Evolutionary conservation across 345 rosid genomes (phyloP).

Genomic region (Ailanthus altissimus): DNA sequence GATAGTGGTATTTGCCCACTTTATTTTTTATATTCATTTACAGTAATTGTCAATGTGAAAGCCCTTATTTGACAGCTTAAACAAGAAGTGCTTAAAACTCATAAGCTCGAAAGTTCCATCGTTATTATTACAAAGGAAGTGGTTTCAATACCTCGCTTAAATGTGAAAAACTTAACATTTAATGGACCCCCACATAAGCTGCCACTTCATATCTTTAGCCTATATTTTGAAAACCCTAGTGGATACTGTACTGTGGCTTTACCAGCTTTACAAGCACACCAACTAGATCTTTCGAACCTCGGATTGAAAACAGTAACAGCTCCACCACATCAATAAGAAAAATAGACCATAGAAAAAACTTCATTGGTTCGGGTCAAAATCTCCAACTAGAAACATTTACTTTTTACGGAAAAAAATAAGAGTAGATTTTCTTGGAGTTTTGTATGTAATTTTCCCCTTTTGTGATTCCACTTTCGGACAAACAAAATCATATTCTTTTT

Average conservation of each 20-base stretch:
- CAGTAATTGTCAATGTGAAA: neutral
- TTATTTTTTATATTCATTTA: neutral
- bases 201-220: slow-evolving; percentile 8
- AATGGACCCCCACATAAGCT: slow-evolving; percentile 4
- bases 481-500: neutral
- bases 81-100: neutral
- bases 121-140: neutral
- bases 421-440: neutral
- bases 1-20: neutral
- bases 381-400: slow-evolving; percentile 26
- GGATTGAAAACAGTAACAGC: neutral
- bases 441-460: neutral
- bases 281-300: neutral
- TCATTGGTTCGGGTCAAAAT: slow-evolving; percentile 23
- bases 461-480: slow-evolving; percentile 2
- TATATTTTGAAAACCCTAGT: neutral
- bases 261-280: neutral
- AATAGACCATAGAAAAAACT: neutral
- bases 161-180: neutral
- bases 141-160: slow-evolving; percentile 1
- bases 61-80: neutral
- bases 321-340: slow-evolving; percentile 13
- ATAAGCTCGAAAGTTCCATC: neutral
- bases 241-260: neutral
- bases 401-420: neutral